Evolutionary conservation across 2,329 filamentous ascomycete species (phyloP), one percentile per base, ranked within the genome.

Genomic region (Colletotrichum magnum): DNA sequence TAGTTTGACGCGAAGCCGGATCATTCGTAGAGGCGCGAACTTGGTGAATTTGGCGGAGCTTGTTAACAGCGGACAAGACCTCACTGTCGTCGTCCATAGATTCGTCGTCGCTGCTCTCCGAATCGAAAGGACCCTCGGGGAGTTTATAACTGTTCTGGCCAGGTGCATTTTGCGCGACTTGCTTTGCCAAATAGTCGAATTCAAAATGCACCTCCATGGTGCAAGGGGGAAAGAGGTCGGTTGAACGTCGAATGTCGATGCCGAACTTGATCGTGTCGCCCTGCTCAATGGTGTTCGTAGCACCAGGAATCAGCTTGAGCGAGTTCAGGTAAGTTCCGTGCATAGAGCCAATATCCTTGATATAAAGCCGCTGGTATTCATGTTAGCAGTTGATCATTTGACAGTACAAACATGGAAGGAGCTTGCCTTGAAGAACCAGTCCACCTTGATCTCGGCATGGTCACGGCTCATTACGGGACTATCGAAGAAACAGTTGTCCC

Each of bases 381-480:
- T n/a, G 7, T 67, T 48, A 69, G 67, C 24, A 15, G 5, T 18
- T 21, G 6, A 21, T 13, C 10, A 28, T 18, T 16, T n/a, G 21
- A 50, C 2, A 6, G 4, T 13, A 5, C 6, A 12, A 4, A 18
- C 18, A 43, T 13, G 47, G 18, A 5, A 21, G 9, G 18, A 62
- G 64, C 80, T 68, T 78, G 88, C 88, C 77, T 85, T 81, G 6
- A 77, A 74, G 2, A 83, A 76, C 10, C 82, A 73, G 57, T 86
- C 79, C 5, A 86, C 81, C 16, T 75, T 72, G 5, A 91, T 75
- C 51, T 86, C 79, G 16, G 92, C 92, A 79, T 94, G 92, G 12
- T 88, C 77, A 52, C 92, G 85, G 26, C 91, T 93, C 84, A 94
- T 91, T 43, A 94, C 91, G 0, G 91, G 88, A 65, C 88, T 92